phyloP scores from a whole-genome alignment of 2,329 filamentous ascomycete species.

The Zymoseptoria pseudotritici region DNA sequence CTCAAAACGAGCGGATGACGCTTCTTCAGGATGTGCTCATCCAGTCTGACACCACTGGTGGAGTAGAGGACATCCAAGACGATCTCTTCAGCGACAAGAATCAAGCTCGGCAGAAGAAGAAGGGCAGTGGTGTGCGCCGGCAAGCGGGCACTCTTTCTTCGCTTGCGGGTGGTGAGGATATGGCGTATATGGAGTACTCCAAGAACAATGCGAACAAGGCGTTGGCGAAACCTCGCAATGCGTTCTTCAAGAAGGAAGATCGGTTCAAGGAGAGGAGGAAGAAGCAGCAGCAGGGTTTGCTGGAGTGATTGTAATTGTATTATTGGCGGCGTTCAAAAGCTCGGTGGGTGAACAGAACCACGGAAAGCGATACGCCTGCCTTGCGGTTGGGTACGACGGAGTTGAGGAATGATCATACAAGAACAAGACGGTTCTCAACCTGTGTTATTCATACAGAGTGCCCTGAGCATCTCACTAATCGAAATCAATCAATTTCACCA shows the following conservation, averaged over 20 bases:
- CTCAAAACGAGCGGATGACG: slow-evolving; percentile 72
- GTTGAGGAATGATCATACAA: not conserved
- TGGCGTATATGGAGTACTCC: slow-evolving; percentile 64
- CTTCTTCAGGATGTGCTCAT: slow-evolving; percentile 83
- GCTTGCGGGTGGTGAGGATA: slow-evolving; percentile 84
- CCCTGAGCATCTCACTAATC: not conserved
- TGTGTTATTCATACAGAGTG: too few relatives aligned
- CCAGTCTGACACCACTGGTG: slow-evolving; percentile 68
- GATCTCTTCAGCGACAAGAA: slow-evolving; percentile 57
- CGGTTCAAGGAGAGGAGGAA: slow-evolving; percentile 27
- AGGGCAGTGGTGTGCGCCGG: slow-evolving; percentile 57
- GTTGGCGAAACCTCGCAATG: slow-evolving; percentile 37
- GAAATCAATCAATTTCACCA: not conserved
- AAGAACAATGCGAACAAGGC: slow-evolving; percentile 41
- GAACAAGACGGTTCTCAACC: too few relatives aligned
- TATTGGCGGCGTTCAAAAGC: not conserved
- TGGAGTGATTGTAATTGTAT: not conserved
- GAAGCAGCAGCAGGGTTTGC: not conserved
- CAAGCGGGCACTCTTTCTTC: slow-evolving; percentile 81
- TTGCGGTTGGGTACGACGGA: not conserved
- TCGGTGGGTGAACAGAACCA: not conserved
- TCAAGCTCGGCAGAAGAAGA: slow-evolving; percentile 31
- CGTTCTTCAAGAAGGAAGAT: slow-evolving; percentile 39
- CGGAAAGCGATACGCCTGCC: not conserved
- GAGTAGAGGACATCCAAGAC: slow-evolving; percentile 62